Percentiles rank a stretch among this genome's conserved stretches.
phyloP scores from a whole-genome alignment of 306 rosid species.

The Fragaria nilgerrensis region DNA sequence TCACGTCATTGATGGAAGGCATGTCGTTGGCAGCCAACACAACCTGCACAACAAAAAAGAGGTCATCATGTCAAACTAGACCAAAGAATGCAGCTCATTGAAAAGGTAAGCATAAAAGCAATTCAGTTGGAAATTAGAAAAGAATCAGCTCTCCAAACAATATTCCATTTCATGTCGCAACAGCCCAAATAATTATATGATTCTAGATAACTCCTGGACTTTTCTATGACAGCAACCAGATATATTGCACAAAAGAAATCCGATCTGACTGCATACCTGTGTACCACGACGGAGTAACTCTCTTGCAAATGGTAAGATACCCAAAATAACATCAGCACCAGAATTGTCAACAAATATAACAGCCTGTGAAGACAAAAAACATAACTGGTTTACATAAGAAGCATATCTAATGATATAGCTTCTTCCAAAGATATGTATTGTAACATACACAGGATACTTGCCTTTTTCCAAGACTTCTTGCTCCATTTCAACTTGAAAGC shows the following conservation, averaged over 20 bases:
- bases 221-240: slow-evolving; percentile 1
- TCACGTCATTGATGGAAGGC: slow-evolving; percentile 90
- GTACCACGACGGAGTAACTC: slow-evolving; percentile 84
- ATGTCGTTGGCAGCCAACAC: slow-evolving; percentile 95
- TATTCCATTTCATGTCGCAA: background rate
- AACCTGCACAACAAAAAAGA: slow-evolving; percentile 52
- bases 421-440: slow-evolving; percentile 11
- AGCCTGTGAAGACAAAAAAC: slow-evolving; percentile 42
- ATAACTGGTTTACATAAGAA: slow-evolving; percentile 24
- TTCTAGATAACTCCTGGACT: slow-evolving; percentile 7
- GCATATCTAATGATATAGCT: slow-evolving; percentile 12
- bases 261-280: slow-evolving; percentile 54
- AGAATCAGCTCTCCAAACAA: slow-evolving; percentile 12
- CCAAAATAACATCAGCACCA: slow-evolving; percentile 93
- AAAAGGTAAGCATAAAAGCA: background rate
- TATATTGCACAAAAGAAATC: slow-evolving; percentile 14
- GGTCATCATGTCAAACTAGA: slow-evolving; percentile 20
- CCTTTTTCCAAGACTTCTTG: slow-evolving; percentile 92
- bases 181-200: background rate
- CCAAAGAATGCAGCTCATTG: slow-evolving; percentile 15
- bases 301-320: slow-evolving; percentile 93
- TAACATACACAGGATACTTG: slow-evolving; percentile 28
- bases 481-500: slow-evolving; percentile 72
- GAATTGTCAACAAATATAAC: slow-evolving; percentile 94
- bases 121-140: slow-evolving; percentile 9